A percentile compares a stretch with the other conserved stretches of the same genome.
phyloP scores from a whole-genome alignment of 257 asterid species.

The Nicotiana attenuata region DNA sequence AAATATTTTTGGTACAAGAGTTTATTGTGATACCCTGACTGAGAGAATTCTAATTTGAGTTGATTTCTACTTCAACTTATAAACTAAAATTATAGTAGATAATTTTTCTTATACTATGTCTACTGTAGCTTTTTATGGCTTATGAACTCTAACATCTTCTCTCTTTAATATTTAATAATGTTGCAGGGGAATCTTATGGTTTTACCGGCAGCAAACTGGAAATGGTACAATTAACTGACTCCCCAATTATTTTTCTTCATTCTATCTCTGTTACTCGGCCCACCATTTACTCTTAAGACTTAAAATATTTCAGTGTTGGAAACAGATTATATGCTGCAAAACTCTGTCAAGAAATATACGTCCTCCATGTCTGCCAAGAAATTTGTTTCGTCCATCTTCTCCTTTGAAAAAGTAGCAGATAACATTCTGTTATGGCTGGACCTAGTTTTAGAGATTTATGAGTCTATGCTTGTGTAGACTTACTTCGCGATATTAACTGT shows the following conservation, averaged over 20 bases:
- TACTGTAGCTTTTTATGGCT: background rate
- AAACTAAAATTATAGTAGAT: background rate
- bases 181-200: conserved; percentile 70
- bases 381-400: background rate
- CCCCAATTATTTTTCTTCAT: background rate
- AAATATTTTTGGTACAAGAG: background rate
- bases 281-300: background rate
- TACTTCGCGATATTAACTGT: background rate
- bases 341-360: background rate
- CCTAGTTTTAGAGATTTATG: background rate
- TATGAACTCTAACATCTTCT: conserved; percentile 2
- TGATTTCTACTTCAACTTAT: background rate
- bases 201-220: conserved; percentile 70
- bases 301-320: background rate
- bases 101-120: background rate
- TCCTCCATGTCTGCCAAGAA: background rate
- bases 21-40: background rate
- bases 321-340: background rate
- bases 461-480: background rate
- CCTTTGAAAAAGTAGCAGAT: background rate
- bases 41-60: background rate
- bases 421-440: background rate
- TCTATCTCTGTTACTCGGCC: background rate
- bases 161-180: conserved; percentile 18
- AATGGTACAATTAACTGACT: conserved; percentile 44